Conservation (phyloP, 2,329 filamentous ascomycete species). For the Geosmithia putterillii region DNA sequence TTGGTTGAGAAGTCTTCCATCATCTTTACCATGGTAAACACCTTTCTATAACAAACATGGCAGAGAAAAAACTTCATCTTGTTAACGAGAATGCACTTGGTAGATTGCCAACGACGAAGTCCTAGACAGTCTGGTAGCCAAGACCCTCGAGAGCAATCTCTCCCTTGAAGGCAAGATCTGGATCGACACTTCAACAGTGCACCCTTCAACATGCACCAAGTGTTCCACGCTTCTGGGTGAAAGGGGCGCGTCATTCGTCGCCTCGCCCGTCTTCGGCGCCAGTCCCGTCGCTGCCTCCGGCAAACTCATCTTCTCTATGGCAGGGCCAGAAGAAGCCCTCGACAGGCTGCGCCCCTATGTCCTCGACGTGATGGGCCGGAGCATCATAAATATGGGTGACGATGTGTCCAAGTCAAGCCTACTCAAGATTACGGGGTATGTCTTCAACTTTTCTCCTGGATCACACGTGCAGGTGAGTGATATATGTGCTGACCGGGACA, state of each 20-base stretch:
- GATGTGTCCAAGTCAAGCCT: constrained; percentile 29
- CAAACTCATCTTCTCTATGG: constrained; percentile 30
- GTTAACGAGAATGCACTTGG: constrained; percentile 12
- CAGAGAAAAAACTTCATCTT: constrained; percentile 11
- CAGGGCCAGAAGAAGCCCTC: constrained; percentile 23
- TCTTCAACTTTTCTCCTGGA: not conserved
- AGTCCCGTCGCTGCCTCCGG: constrained; percentile 33
- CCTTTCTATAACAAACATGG: constrained; percentile 3
- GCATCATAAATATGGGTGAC: constrained; percentile 26
- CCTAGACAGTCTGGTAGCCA: constrained; percentile 17
- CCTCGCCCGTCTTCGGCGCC: constrained; percentile 36
- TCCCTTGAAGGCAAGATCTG: constrained; percentile 24
- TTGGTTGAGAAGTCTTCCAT: constrained; percentile 21
- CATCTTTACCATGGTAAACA: constrained; percentile 25
- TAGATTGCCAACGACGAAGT: constrained; percentile 29
- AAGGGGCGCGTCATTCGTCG: constrained; percentile 22
- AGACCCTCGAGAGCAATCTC: constrained; percentile 7
- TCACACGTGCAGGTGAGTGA: not conserved
- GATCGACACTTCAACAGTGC: constrained; percentile 37
- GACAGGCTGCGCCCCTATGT: constrained; percentile 23
- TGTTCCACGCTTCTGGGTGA: constrained; percentile 14
- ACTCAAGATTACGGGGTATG: constrained; percentile 31
- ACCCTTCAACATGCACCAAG: constrained; percentile 25
- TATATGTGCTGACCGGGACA: constrained; percentile 5
- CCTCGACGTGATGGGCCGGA: constrained; percentile 26